Conservation (phyloP, 108 stramenopile species). For the Fistulifera solaris region DNA sequence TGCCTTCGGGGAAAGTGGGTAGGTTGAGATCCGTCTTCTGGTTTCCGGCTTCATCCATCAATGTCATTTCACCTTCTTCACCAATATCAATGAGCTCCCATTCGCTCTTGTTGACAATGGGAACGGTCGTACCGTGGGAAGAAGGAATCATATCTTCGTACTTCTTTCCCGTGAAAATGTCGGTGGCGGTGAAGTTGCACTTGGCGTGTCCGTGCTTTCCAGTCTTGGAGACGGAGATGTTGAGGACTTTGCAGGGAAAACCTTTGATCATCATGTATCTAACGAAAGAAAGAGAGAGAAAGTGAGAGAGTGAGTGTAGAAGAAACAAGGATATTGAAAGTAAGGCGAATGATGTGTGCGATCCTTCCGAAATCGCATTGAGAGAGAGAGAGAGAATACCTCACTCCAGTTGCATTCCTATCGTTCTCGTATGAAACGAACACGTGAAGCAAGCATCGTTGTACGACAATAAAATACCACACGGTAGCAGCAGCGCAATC, state of each 20-base stretch:
- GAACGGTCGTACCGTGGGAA: conserved; percentile 95
- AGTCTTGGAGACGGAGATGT: conserved; percentile 99
- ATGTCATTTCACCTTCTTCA: conserved; percentile 92
- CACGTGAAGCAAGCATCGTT: too few species aligned
- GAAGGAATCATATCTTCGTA: conserved; percentile 98
- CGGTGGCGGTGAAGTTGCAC: conserved; percentile 97
- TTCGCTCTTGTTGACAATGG: conserved; percentile 89
- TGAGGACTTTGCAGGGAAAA: conserved; percentile 97
- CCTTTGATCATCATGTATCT: conserved; percentile 97
- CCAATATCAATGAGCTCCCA: conserved; percentile 98
- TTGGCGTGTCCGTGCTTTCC: conserved; percentile 99
- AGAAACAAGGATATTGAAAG: background rate
- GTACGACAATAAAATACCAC: too few species aligned
- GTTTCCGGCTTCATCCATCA: conserved; percentile 96
- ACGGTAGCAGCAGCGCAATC: too few species aligned
- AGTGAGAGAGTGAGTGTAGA: background rate
- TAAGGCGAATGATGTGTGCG: background rate
- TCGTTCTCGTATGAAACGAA: too few species aligned
- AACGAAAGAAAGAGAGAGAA: conserved; percentile 1
- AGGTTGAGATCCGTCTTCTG: conserved; percentile 97
- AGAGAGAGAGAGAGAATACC: too few species aligned
- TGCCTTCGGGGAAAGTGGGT: conserved; percentile 78
- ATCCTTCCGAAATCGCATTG: background rate
- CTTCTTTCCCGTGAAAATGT: conserved; percentile 99
- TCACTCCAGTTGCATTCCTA: too few species aligned